Conservation (phyloP, 768 basidiomycete genomes). For the Lactarius sanguifluus region DNA sequence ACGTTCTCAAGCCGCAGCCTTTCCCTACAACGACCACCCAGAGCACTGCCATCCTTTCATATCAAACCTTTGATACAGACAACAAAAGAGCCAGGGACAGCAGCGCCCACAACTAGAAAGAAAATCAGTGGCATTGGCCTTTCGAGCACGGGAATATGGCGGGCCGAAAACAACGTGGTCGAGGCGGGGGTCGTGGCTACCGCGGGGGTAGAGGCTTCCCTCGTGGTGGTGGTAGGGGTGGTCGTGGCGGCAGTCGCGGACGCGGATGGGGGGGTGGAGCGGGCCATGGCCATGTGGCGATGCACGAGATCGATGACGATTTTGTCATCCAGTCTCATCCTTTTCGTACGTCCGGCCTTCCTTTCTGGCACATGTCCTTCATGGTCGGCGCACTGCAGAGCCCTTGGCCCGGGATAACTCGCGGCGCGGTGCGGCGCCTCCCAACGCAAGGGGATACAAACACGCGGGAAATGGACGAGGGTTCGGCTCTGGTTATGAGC, state of each 20-base stretch:
- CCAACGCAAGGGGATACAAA: not conserved
- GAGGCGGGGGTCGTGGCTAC: conserved; percentile 31
- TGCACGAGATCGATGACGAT: conserved; percentile 25
- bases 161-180: conserved; percentile 27
- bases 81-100: not conserved
- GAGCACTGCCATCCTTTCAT: not conserved
- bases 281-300: conserved; percentile 21
- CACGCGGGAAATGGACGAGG: not conserved
- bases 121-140: not conserved
- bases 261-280: conserved; percentile 24
- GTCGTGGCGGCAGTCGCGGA: conserved; percentile 33
- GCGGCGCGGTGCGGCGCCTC: not conserved
- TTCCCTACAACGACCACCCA: not conserved
- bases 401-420: not conserved
- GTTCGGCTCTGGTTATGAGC: not conserved
- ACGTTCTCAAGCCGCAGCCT: not conserved
- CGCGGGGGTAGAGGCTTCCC: conserved; percentile 34
- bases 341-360: conserved; percentile 6
- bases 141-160: not conserved
- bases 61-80: not conserved
- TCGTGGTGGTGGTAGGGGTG: conserved; percentile 36
- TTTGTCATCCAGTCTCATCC: conserved; percentile 8
- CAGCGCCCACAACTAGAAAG: not conserved
- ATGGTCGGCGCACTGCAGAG: conserved; percentile 6
- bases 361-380: not conserved